phyloP scores from a whole-genome alignment of 148 eudicot genomes.

The Oxyria digyna region DNA sequence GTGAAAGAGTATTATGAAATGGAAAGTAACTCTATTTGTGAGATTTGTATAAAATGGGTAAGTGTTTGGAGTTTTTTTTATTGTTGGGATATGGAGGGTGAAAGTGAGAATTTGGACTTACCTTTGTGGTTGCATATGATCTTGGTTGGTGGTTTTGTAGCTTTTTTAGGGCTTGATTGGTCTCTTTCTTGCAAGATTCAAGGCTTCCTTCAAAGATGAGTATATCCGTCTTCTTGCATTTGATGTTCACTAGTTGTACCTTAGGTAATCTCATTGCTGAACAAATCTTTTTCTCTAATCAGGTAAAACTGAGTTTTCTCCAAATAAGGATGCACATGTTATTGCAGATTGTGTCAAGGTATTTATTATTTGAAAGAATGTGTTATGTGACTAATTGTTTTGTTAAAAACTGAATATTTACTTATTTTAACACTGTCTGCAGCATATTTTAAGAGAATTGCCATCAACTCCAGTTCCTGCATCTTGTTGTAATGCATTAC shows the following conservation, averaged over 20 bases:
- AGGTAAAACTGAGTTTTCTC: slow-evolving; percentile 78
- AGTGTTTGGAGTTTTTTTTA: not conserved
- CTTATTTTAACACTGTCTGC: slow-evolving; percentile 3
- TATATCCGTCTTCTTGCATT: not conserved
- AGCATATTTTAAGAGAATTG: slow-evolving; percentile 83
- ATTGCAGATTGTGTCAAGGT: slow-evolving; percentile 95
- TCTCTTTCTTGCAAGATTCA: not conserved
- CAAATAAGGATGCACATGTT: slow-evolving; percentile 82
- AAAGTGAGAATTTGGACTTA: not conserved
- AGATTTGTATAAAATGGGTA: slow-evolving; percentile 3
- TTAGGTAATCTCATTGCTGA: not conserved
- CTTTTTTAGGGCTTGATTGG: not conserved
- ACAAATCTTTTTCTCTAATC: not conserved
- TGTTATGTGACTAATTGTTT: not conserved
- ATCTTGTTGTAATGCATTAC: slow-evolving; percentile 89
- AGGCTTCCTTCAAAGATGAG: not conserved
- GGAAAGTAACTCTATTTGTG: not conserved
- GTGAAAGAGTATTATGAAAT: not conserved
- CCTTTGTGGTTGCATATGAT: no score
- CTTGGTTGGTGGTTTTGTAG: not conserved
- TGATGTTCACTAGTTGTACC: not conserved
- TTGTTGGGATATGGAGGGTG: not conserved
- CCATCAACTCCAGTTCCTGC: slow-evolving; percentile 98
- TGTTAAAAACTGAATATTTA: not conserved
- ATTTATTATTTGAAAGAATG: slow-evolving; percentile 2